These are phyloP conservation scores for Serendipita vermifera DNA, from an alignment of 768 basidiomycete species.

Conservation along the genomic window DNA sequence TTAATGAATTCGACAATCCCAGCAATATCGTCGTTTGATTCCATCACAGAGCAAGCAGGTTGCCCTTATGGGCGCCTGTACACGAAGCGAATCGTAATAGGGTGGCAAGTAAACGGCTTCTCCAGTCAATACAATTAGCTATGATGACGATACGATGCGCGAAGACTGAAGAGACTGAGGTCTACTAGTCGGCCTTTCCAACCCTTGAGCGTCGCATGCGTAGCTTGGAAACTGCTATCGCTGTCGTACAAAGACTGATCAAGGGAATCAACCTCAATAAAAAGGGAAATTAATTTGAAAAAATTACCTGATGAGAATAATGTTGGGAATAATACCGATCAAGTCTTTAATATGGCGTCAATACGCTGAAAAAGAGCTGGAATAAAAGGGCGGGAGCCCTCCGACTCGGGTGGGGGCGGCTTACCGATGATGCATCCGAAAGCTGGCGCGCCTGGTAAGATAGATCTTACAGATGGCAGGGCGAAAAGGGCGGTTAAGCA, in stretches of 20 bases:
- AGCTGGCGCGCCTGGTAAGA: not conserved
- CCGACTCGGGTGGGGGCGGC: not conserved
- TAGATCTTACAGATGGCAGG: not conserved
- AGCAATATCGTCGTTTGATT: no score
- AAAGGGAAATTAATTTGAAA: not conserved
- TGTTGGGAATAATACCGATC: conserved; percentile 1
- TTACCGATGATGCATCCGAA: not conserved
- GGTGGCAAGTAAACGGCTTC: no score
- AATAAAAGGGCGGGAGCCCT: not conserved
- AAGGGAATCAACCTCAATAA: not conserved
- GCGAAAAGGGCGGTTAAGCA: conserved; percentile 1
- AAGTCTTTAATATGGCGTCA: not conserved
- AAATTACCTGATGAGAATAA: not conserved
- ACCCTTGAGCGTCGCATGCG: not conserved
- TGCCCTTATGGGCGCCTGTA: no score
- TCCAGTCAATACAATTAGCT: no score
- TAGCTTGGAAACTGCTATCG: not conserved
- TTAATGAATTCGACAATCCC: no score
- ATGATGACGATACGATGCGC: no score
- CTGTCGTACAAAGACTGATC: not conserved
- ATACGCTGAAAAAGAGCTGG: not conserved
- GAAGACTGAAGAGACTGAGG: no score
- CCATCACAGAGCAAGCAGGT: no score
- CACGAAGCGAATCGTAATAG: no score
- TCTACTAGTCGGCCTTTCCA: no score